Conservation (phyloP, 2,329 filamentous ascomycete genomes). For the Lachnellula hyalina region DNA sequence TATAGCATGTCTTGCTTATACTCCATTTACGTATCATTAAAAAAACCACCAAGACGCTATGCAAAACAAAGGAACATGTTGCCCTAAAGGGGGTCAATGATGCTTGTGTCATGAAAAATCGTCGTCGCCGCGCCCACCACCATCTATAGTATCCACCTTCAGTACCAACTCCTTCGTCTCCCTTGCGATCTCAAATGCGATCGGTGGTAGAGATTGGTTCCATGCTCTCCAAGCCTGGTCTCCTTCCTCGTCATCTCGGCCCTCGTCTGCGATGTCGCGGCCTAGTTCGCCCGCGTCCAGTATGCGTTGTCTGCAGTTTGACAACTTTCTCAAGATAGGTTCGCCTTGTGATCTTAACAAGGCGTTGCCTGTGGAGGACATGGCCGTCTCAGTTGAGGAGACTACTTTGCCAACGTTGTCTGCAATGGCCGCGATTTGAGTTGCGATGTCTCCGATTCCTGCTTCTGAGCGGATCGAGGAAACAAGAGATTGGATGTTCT, state of each 20-base stretch:
- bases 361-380: constrained; percentile 45
- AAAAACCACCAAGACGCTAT: constrained; percentile 4
- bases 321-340: constrained; percentile 51
- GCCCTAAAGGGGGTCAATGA: neutral
- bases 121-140: constrained; percentile 25
- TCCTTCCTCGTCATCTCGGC: constrained; percentile 47
- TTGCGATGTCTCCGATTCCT: constrained; percentile 57
- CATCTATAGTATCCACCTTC: constrained; percentile 36
- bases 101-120: constrained; percentile 25
- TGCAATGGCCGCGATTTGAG: constrained; percentile 66
- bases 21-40: neutral
- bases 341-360: constrained; percentile 45
- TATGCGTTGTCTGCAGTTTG: constrained; percentile 59
- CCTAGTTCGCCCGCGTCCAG: constrained; percentile 58
- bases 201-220: constrained; percentile 68
- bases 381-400: constrained; percentile 55
- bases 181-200: constrained; percentile 81
- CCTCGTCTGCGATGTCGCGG: constrained; percentile 50
- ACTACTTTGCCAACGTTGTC: constrained; percentile 67
- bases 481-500: constrained; percentile 78
- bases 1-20: no score
- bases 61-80: constrained; percentile 6
- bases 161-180: constrained; percentile 71
- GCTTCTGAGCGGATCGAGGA: constrained; percentile 63
- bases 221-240: constrained; percentile 55